Conservation (phyloP, 257 asterid species). For the Penstemon newberryi region DNA sequence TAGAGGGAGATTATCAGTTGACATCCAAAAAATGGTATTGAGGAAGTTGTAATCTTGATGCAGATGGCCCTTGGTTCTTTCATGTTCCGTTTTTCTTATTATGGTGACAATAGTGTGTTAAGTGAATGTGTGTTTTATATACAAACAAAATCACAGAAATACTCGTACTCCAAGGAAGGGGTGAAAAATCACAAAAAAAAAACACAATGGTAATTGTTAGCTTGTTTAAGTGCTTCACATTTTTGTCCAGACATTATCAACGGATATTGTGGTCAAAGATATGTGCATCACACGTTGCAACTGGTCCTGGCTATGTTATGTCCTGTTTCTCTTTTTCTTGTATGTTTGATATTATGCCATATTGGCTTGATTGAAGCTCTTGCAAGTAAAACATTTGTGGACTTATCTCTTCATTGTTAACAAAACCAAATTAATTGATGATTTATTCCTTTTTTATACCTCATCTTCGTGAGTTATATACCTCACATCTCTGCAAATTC, state of each 20-base stretch:
- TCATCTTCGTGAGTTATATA: not conserved
- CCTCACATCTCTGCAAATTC: not conserved
- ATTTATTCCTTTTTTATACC: not conserved
- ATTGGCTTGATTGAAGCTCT: too few species aligned
- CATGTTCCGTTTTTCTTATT: not conserved
- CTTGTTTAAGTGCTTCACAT: too few species aligned
- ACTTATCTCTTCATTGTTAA: not conserved
- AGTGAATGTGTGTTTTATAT: conserved; percentile 1
- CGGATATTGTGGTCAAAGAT: too few species aligned
- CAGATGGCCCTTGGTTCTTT: conserved; percentile 20
- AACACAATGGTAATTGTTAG: too few species aligned
- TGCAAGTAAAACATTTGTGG: too few species aligned
- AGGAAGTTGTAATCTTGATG: conserved; percentile 6
- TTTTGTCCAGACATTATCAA: too few species aligned
- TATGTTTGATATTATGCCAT: too few species aligned
- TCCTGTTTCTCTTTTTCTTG: too few species aligned
- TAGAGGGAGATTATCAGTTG: conserved; percentile 20
- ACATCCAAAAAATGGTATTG: conserved; percentile 8
- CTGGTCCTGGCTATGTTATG: too few species aligned
- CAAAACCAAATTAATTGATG: too few species aligned
- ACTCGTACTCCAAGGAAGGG: not conserved
- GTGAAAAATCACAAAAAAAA: not conserved
- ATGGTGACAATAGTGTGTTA: conserved; percentile 6
- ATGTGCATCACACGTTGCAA: too few species aligned
- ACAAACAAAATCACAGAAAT: not conserved